phyloP scores from a whole-genome alignment of 2,329 filamentous ascomycete genomes.

The Aspergillus neoniger region DNA sequence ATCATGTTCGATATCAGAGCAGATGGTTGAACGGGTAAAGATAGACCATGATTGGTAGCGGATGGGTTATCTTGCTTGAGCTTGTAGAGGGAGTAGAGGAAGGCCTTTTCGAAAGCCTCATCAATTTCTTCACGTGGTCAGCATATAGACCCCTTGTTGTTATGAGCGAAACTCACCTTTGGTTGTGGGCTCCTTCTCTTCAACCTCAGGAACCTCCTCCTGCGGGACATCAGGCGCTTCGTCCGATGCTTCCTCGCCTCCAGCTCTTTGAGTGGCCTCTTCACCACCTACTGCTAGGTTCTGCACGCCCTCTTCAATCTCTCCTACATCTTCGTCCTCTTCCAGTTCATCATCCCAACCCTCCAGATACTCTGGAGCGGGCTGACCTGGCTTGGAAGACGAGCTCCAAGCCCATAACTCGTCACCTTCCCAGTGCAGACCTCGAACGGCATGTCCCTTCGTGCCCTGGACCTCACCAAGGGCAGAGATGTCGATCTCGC shows the following conservation, averaged over 20 bases:
- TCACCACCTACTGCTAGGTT: slow-evolving; percentile 40
- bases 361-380: slow-evolving; percentile 55
- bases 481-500: slow-evolving; percentile 62
- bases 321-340: slow-evolving; percentile 37
- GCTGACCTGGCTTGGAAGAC: slow-evolving; percentile 54
- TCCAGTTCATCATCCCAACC: slow-evolving; percentile 49
- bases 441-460: slow-evolving; percentile 66
- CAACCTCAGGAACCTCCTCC: slow-evolving; percentile 33
- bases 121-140: slow-evolving; percentile 61
- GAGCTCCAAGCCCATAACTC: slow-evolving; percentile 68
- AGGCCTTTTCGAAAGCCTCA: slow-evolving; percentile 64
- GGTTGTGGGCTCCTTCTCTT: slow-evolving; percentile 57
- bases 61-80: slow-evolving; percentile 58
- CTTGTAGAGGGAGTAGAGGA: slow-evolving; percentile 63
- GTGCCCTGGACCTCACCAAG: slow-evolving; percentile 59
- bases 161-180: slow-evolving; percentile 48
- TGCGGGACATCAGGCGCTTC: slow-evolving; percentile 25
- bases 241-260: slow-evolving; percentile 17
- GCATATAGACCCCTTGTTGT: not conserved
- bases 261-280: slow-evolving; percentile 14
- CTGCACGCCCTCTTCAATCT: slow-evolving; percentile 48
- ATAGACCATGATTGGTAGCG: slow-evolving; percentile 56
- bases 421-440: slow-evolving; percentile 68
- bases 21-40: slow-evolving; percentile 65
- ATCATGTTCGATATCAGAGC: slow-evolving; percentile 64